A percentile compares a stretch with the other conserved stretches of the same genome.
These are phyloP conservation scores for Penstemon eatonii DNA, from an alignment of 257 asterid genomes.

Conservation along the genomic window DNA sequence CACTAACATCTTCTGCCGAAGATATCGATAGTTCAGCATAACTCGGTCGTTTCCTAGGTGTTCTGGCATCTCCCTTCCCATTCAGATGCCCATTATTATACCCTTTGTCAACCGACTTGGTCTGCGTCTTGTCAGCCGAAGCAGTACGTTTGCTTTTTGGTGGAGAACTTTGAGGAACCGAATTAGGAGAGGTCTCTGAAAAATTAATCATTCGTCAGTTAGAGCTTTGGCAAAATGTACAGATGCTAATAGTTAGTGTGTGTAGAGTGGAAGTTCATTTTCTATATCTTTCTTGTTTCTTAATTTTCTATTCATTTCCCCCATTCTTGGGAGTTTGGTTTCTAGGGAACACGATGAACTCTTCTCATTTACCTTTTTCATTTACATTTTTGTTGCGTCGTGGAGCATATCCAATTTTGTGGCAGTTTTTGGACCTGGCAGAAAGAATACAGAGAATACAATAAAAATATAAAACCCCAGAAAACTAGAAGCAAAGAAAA, in stretches of 20 bases:
- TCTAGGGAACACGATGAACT: not conserved
- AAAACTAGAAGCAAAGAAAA: slow-evolving; percentile 14
- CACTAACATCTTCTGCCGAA: slow-evolving; percentile 53
- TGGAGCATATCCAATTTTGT: slow-evolving; percentile 89
- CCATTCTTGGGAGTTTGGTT: slow-evolving; percentile 1
- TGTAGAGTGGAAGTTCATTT: not conserved
- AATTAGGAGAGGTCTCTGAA: slow-evolving; percentile 49
- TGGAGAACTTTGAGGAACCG: slow-evolving; percentile 30
- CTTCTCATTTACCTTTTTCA: slow-evolving; percentile 49
- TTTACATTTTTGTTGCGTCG: slow-evolving; percentile 42
- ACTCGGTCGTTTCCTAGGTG: slow-evolving; percentile 38
- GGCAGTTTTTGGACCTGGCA: slow-evolving; percentile 69
- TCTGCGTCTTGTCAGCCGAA: slow-evolving; percentile 36
- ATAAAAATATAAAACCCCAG: not conserved
- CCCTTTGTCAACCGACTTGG: slow-evolving; percentile 44
- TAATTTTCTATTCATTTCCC: not conserved
- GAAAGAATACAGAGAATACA: slow-evolving; percentile 25
- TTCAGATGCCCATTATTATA: slow-evolving; percentile 31
- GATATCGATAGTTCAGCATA: slow-evolving; percentile 48
- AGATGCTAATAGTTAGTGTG: slow-evolving; percentile 10
- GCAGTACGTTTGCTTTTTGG: slow-evolving; percentile 29
- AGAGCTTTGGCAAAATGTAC: slow-evolving; percentile 24
- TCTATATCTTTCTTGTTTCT: not conserved
- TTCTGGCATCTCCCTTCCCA: slow-evolving; percentile 40
- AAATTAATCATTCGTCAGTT: slow-evolving; percentile 23